Conservation (phyloP, 192 early-diverging fungal species). For the Rhizoclosmatium globosum region DNA sequence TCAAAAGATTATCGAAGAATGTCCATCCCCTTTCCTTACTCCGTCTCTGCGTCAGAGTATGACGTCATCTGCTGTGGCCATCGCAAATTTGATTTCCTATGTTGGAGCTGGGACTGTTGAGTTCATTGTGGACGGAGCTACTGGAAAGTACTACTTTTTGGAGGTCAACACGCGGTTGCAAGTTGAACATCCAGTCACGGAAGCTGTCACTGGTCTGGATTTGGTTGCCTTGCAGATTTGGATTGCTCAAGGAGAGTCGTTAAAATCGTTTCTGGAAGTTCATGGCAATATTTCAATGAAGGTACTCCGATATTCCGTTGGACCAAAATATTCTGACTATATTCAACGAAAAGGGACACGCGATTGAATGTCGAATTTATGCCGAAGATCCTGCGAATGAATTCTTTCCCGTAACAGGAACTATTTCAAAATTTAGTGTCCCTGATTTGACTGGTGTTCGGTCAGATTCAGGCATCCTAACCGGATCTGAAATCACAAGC, state of each 20-base stretch:
- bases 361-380: conserved; percentile 67
- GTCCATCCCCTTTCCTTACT: conserved; percentile 62
- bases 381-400: conserved; percentile 72
- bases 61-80: conserved; percentile 9
- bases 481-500: conserved; percentile 59
- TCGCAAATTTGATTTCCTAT: conserved; percentile 47
- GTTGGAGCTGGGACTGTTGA: conserved; percentile 71
- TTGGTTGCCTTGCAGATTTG: conserved; percentile 69
- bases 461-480: conserved; percentile 62
- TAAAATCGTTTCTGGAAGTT: not conserved
- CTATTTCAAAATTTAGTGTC: conserved; percentile 59
- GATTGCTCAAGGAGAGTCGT: conserved; percentile 47
- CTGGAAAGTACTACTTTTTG: conserved; percentile 66
- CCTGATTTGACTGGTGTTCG: conserved; percentile 47
- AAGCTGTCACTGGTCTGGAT: conserved; percentile 67
- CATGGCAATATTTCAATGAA: conserved; percentile 15
- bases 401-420: conserved; percentile 65
- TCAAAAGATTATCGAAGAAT: conserved; percentile 73
- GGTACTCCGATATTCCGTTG: too few relatives aligned
- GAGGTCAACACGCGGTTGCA: conserved; percentile 76
- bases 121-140: conserved; percentile 63
- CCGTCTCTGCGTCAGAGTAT: conserved; percentile 38
- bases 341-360: conserved; percentile 51
- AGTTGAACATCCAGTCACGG: conserved; percentile 73
- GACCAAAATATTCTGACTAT: too few relatives aligned